phyloP scores from a whole-genome alignment of 345 rosid genomes.

The Limnanthes douglasii region DNA sequence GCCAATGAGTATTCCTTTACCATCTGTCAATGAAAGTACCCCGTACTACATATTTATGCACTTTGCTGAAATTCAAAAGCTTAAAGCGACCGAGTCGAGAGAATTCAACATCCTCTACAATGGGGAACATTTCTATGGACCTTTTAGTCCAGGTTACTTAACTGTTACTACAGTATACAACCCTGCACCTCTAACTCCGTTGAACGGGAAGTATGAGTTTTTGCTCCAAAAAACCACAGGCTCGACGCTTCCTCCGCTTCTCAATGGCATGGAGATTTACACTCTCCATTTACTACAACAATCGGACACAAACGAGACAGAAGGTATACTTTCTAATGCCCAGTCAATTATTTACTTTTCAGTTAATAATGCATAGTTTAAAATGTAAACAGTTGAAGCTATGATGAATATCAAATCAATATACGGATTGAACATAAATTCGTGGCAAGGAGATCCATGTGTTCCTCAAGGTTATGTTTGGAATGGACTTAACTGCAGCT shows the following conservation, averaged over 20 bases:
- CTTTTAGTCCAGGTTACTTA: constrained; percentile 8
- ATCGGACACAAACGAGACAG: constrained; percentile 7
- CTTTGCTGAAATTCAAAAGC: constrained; percentile 14
- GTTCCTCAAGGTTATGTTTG: too few relatives aligned
- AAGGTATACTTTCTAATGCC: constrained; percentile 11
- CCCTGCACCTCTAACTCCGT: constrained; percentile 7
- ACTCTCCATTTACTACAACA: constrained; percentile 4
- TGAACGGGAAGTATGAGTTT: constrained; percentile 2
- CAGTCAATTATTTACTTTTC: constrained; percentile 1
- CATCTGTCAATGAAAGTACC: neutral
- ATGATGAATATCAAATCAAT: constrained; percentile 13
- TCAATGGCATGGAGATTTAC: constrained; percentile 27
- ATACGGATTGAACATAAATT: too few relatives aligned
- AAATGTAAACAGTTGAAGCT: constrained; percentile 13
- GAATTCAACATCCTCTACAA: too few relatives aligned
- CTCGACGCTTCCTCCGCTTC: constrained; percentile 18
- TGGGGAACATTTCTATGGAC: constrained; percentile 3
- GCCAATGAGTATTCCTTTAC: neutral
- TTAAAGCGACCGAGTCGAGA: constrained; percentile 6
- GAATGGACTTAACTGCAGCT: constrained; percentile 17
- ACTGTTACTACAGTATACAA: neutral
- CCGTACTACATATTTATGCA: constrained; percentile 12
- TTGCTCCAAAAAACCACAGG: neutral
- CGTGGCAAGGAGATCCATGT: too few relatives aligned
- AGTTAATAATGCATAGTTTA: too few relatives aligned